Evolutionary conservation across 345 rosid species (phyloP), one percentile per base, ranked within the genome.

Genomic region (Excoecaria cochinchinensis): DNA sequence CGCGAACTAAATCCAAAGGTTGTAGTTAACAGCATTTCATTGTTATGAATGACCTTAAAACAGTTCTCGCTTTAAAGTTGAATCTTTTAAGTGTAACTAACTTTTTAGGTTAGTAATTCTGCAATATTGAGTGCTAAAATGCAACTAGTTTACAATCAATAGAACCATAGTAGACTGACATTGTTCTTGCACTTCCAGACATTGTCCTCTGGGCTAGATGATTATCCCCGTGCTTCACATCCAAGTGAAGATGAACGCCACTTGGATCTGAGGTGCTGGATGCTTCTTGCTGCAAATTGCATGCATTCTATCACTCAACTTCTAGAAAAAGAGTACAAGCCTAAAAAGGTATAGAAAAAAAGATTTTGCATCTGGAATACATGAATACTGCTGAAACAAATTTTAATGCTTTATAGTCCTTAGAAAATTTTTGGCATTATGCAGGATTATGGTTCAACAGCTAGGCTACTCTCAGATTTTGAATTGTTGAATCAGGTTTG

Each of bases 221-320:
- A 95, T 84, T 91, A 90, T 84, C 99, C 99, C 3, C 95, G 95
- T 71, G 97, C 99, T 73, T 95, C 97, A 72, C 99, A 92, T 67
- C 99, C 99, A 53, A 90, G 65, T 79, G 92, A 83, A 48, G 94
- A 95, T 67, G 99, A 95, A 80, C 93, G 87, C 38, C 99, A 95
- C 82, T 75, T 92, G 78, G 97, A 95, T 84, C 98, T 95, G 68
- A 90, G 98, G 84, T 91, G 97, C 72, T 95, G 99, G 97, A 92
- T 95, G 94, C 90, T 88, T 82, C 97, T 95, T 72, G 97, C 94
- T 6, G 96, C 96, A 69, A 91, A 89, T 57, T 95, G 93, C 85
- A 85, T 95, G 95, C 82, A 82, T 78, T 89, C 92, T 70, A 89
- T 95, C 80, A 51, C 76, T 7, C 80, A 81, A 81, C 83, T 92